phyloP scores from a whole-genome alignment of 805 yeast species.

The Candida sithepensis region DNA sequence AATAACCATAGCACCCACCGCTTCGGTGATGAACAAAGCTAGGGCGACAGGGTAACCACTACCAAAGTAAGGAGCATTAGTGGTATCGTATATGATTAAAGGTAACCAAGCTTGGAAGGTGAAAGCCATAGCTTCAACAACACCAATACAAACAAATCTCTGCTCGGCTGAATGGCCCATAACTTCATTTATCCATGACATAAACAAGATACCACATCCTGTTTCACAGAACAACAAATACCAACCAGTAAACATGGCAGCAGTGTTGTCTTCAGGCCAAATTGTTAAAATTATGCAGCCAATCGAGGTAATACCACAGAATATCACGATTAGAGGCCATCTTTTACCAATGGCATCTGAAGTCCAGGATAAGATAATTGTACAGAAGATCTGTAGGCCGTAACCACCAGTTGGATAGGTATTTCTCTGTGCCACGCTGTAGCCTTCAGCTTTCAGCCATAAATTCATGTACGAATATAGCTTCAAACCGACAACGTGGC shows the following conservation, averaged over 20 bases:
- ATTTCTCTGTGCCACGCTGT: slow-evolving; percentile 26
- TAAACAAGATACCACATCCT: slow-evolving; percentile 20
- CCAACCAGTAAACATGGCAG: slow-evolving; percentile 25
- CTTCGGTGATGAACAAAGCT: slow-evolving; percentile 15
- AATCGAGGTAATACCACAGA: slow-evolving; percentile 15
- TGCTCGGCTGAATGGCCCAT: slow-evolving; percentile 25
- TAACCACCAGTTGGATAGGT: slow-evolving; percentile 33
- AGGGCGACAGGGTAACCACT: slow-evolving; percentile 28
- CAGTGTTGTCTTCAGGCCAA: slow-evolving; percentile 16
- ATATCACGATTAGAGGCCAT: slow-evolving; percentile 26
- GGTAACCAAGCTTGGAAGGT: slow-evolving; percentile 35
- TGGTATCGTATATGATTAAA: slow-evolving; percentile 30
- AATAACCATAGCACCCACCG: slow-evolving; percentile 12
- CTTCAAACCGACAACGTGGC: slow-evolving; percentile 18
- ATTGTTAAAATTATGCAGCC: slow-evolving; percentile 18
- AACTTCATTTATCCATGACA: slow-evolving; percentile 30
- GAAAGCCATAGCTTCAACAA: slow-evolving; percentile 30
- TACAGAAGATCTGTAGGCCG: slow-evolving; percentile 27
- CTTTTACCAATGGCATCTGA: slow-evolving; percentile 29
- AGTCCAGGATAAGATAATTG: slow-evolving; percentile 24
- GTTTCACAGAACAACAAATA: slow-evolving; percentile 19
- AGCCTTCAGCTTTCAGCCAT: slow-evolving; percentile 29
- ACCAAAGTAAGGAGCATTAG: slow-evolving; percentile 32
- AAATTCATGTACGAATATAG: slow-evolving; percentile 27
- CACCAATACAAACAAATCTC: slow-evolving; percentile 27